A percentile compares a stretch with the other conserved stretches of the same genome.
phyloP scores from a whole-genome alignment of 2,329 filamentous ascomycete species.

The Orbilia oligospora region DNA sequence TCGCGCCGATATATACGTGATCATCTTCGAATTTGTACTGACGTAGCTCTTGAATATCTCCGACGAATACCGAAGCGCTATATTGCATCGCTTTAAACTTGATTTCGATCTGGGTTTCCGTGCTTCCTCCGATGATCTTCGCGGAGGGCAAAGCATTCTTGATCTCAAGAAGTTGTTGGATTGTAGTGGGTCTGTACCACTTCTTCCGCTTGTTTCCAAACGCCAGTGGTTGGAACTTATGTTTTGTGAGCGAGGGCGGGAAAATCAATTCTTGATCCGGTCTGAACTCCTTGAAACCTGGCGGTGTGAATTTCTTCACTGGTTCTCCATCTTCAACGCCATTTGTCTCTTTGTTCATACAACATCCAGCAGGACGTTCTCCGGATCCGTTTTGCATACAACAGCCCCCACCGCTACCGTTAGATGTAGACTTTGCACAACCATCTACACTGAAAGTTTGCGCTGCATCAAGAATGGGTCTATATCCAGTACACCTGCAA shows the following conservation, averaged over 20 bases:
- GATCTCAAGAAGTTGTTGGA: constrained; percentile 91
- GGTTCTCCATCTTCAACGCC: constrained; percentile 67
- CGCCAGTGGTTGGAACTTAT: constrained; percentile 83
- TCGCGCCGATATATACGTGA: constrained; percentile 91
- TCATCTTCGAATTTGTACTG: constrained; percentile 85
- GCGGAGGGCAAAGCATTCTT: constrained; percentile 86
- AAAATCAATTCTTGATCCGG: constrained; percentile 96
- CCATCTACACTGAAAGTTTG: constrained; percentile 82
- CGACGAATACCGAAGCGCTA: constrained; percentile 88
- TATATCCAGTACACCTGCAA: constrained; percentile 94
- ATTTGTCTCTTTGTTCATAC: constrained; percentile 73
- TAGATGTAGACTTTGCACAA: constrained; percentile 73
- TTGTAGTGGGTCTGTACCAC: constrained; percentile 90
- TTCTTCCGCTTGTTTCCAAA: constrained; percentile 95
- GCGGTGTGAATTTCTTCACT: constrained; percentile 80
- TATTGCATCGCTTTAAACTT: constrained; percentile 98
- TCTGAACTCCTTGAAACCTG: constrained; percentile 93
- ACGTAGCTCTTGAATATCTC: constrained; percentile 89
- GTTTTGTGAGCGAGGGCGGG: constrained; percentile 84
- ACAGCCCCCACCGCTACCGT: constrained; percentile 73
- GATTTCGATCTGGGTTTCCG: constrained; percentile 97
- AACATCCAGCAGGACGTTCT: constrained; percentile 74
- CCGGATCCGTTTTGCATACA: constrained; percentile 77
- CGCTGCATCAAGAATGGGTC: constrained; percentile 92
- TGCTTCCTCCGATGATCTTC: constrained; percentile 95